Conservation (phyloP, 1,284 basidiomycete genomes). For the Boletellus dicymbophilus region DNA sequence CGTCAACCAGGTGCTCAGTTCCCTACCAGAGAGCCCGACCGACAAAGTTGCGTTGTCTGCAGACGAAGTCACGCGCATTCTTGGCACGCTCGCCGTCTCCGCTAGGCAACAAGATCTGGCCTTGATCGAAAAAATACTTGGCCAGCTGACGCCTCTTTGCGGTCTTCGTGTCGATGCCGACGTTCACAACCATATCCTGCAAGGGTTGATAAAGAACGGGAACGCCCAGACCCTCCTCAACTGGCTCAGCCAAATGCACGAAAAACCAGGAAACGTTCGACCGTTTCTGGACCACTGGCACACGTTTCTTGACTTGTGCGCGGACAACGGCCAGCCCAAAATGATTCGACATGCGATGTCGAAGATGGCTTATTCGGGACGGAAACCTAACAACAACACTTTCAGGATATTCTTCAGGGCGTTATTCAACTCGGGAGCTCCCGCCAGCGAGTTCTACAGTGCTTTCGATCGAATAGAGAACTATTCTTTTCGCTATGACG, state of each 20-base stretch:
- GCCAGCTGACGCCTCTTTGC: constrained; percentile 46
- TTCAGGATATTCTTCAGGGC: constrained; percentile 48
- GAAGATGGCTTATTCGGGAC: constrained; percentile 46
- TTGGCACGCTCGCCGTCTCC: constrained; percentile 49
- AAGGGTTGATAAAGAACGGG: constrained; percentile 43
- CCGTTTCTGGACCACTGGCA: constrained; percentile 59
- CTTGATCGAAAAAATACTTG: constrained; percentile 50
- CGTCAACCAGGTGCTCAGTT: constrained; percentile 35
- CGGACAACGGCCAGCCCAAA: constrained; percentile 37
- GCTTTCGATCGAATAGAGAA: constrained; percentile 49
- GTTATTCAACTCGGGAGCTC: constrained; percentile 40
- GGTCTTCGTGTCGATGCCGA: constrained; percentile 41
- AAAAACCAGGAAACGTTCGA: constrained; percentile 43
- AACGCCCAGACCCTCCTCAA: constrained; percentile 42
- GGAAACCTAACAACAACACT: constrained; percentile 47
- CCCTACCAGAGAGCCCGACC: constrained; percentile 21
- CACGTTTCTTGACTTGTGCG: constrained; percentile 47
- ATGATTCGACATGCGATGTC: constrained; percentile 43
- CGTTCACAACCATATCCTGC: constrained; percentile 47
- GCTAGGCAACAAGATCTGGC: constrained; percentile 49
- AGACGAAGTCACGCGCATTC: constrained; percentile 16
- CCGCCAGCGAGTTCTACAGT: constrained; percentile 37
- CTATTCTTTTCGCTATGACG: constrained; percentile 44
- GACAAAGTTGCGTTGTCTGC: constrained; percentile 11
- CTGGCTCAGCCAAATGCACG: constrained; percentile 53